Evolutionary conservation across 75 land plant genomes (phyloP).

Genomic region (Larix kaempferi): DNA sequence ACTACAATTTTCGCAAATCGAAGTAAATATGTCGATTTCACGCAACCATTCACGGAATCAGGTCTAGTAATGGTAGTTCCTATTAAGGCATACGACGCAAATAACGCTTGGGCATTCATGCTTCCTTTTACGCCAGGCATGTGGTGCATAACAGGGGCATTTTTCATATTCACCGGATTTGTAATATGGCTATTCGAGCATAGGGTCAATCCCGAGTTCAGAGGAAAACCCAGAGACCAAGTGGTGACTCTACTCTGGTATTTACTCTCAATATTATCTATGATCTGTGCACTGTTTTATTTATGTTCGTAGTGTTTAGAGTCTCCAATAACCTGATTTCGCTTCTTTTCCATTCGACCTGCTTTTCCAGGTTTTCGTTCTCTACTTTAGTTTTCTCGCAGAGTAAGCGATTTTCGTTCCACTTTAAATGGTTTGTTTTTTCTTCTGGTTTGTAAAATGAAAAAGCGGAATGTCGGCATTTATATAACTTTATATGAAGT

Average conservation of each 20-base stretch:
- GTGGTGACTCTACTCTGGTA: constrained; percentile 2
- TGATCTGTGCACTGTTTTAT: too few relatives aligned
- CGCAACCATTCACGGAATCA: constrained; percentile 53
- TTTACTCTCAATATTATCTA: too few relatives aligned
- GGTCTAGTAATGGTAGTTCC: constrained; percentile 52
- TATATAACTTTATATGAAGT: too few relatives aligned
- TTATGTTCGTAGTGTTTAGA: too few relatives aligned
- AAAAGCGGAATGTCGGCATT: background rate
- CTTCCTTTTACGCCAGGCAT: constrained; percentile 31
- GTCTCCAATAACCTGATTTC: too few relatives aligned
- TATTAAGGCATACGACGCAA: constrained; percentile 10
- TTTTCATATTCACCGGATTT: constrained; percentile 35
- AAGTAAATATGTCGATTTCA: constrained; percentile 48
- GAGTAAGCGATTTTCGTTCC: too few relatives aligned
- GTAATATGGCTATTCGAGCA: constrained; percentile 41
- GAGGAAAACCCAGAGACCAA: constrained; percentile 30
- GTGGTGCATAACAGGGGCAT: constrained; percentile 40
- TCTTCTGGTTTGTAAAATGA: too few relatives aligned
- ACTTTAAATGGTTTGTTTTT: too few relatives aligned
- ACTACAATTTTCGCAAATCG: constrained; percentile 36
- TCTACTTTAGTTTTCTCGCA: too few relatives aligned
- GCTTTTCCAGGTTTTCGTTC: too few relatives aligned
- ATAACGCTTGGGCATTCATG: constrained; percentile 44
- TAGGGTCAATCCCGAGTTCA: constrained; percentile 25
- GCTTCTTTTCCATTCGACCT: too few relatives aligned